These are phyloP conservation scores for Rhodotorula babjevae DNA, from an alignment of 768 basidiomycete genomes.

Conservation along the genomic window DNA sequence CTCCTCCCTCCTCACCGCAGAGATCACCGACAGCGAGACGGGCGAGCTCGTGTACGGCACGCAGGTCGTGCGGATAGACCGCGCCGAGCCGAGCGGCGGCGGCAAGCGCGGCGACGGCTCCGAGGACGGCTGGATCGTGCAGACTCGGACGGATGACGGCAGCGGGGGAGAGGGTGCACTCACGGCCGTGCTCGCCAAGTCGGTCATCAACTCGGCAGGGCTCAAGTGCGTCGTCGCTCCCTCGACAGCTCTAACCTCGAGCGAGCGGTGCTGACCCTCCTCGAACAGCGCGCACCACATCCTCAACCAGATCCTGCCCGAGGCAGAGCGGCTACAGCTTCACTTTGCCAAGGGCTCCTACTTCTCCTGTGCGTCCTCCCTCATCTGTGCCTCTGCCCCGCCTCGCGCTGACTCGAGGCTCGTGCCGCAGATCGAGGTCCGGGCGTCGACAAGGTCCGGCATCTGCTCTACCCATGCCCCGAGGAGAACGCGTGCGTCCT, in stretches of 20 bases:
- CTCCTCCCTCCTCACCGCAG: conserved; percentile 41
- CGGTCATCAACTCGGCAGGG: conserved; percentile 77
- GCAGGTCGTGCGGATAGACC: conserved; percentile 76
- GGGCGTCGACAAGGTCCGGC: conserved; percentile 62
- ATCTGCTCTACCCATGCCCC: conserved; percentile 89
- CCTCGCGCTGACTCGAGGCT: neutral
- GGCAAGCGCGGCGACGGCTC: conserved; percentile 44
- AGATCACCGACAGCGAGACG: conserved; percentile 65
- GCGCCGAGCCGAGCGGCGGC: conserved; percentile 41
- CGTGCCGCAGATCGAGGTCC: conserved; percentile 58
- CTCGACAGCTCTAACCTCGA: no score
- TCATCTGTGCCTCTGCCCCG: neutral
- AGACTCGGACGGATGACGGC: conserved; percentile 58
- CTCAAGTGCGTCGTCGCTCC: conserved; percentile 53
- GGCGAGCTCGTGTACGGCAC: conserved; percentile 74
- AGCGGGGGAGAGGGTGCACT: conserved; percentile 42
- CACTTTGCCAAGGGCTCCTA: conserved; percentile 82
- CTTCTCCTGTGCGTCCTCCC: conserved; percentile 55
- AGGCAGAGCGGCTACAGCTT: conserved; percentile 47
- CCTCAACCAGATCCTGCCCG: conserved; percentile 39
- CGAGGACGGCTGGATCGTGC: conserved; percentile 82
- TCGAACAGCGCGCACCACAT: conserved; percentile 40
- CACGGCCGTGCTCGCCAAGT: conserved; percentile 67
- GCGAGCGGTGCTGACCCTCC: neutral
- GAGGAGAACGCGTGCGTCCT: conserved; percentile 42